A percentile compares a stretch with the other conserved stretches of the same genome.
Conservation (phyloP, 768 basidiomycete species). For the Nevesoporus exiguus region DNA sequence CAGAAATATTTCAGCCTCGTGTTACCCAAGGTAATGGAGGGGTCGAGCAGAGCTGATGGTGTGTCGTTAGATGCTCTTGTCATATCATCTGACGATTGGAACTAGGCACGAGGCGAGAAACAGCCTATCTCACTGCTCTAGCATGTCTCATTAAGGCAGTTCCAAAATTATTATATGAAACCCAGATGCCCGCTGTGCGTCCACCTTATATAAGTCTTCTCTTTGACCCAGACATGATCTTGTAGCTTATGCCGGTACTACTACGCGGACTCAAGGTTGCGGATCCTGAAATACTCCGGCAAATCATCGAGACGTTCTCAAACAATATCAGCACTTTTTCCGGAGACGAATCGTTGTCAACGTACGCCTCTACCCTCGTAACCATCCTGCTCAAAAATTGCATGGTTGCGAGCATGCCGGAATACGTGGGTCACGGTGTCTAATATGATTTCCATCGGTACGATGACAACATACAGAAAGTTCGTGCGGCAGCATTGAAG, state of each 20-base stretch:
- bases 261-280: conserved; percentile 80
- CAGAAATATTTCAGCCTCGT: conserved; percentile 73
- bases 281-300: conserved; percentile 66
- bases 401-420: conserved; percentile 46
- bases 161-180: conserved; percentile 69
- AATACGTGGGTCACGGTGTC: conserved; percentile 42
- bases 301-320: conserved; percentile 77
- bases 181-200: conserved; percentile 62
- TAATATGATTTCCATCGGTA: background rate
- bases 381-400: conserved; percentile 68
- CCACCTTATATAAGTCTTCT: background rate
- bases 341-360: conserved; percentile 50
- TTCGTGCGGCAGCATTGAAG: conserved; percentile 70
- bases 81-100: background rate
- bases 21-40: conserved; percentile 70
- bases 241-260: conserved; percentile 85
- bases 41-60: conserved; percentile 58
- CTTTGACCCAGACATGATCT: background rate
- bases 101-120: conserved; percentile 51
- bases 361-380: conserved; percentile 71
- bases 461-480: conserved; percentile 45
- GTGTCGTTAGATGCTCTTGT: conserved; percentile 16
- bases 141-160: conserved; percentile 76
- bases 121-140: conserved; percentile 78
- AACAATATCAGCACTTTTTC: conserved; percentile 62